phyloP scores from a whole-genome alignment of 306 rosid genomes.

The Quercus robur region DNA sequence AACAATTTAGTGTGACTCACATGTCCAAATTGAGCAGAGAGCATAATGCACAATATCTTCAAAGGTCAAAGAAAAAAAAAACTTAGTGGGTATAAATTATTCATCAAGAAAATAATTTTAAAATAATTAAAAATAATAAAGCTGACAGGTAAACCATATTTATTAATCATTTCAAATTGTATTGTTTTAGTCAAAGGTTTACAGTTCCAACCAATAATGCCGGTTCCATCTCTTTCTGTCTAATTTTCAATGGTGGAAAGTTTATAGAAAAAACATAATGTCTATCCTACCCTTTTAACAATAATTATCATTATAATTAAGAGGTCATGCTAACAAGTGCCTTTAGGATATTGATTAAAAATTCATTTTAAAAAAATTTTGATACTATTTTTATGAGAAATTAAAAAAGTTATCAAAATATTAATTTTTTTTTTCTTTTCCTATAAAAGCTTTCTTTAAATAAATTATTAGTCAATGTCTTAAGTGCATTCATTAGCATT shows the following conservation, averaged over 20 bases:
- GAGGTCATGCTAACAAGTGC: accelerated
- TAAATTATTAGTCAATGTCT: too few species aligned
- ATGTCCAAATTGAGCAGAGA: not conserved
- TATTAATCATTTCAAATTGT: not conserved
- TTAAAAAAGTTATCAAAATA: too few species aligned
- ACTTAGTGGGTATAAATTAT: not conserved
- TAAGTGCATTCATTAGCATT: too few species aligned
- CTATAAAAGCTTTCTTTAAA: too few species aligned
- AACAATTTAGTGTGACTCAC: not conserved
- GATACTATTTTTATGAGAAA: too few species aligned
- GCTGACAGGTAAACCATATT: not conserved
- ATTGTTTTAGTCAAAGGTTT: not conserved
- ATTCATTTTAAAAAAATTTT: accelerated
- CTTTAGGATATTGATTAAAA: accelerated
- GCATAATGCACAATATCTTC: not conserved
- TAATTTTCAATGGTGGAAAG: not conserved
- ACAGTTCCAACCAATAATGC: not conserved
- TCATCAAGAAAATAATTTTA: not conserved
- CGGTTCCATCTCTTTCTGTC: not conserved
- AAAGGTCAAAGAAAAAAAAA: not conserved
- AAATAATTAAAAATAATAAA: not conserved
- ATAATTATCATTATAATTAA: too few species aligned
- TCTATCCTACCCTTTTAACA: not conserved
- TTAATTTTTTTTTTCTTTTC: too few species aligned
- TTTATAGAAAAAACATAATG: not conserved